Conservation (phyloP, 2,329 filamentous ascomycete species). For the Ophiosphaerella korrae region DNA sequence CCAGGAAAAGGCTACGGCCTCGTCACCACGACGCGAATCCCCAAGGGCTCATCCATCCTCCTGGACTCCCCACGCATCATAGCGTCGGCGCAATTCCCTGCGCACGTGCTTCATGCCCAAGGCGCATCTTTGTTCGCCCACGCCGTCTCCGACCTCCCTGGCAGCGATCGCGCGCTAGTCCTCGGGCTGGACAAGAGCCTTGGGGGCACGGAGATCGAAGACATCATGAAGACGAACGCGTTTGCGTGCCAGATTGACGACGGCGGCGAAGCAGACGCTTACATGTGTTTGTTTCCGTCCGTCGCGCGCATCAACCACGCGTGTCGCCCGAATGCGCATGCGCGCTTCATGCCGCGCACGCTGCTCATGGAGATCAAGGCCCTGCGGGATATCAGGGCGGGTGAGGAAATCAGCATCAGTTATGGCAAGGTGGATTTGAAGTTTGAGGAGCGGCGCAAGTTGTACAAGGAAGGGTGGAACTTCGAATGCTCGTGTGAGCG, state of each 20-base stretch:
- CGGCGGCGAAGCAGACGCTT: conserved; percentile 22
- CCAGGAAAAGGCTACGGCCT: conserved; percentile 32
- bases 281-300: conserved; percentile 30
- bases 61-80: conserved; percentile 27
- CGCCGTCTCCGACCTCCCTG: conserved; percentile 13
- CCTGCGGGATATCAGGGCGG: conserved; percentile 19
- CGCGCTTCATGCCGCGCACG: conserved; percentile 23
- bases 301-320: conserved; percentile 33
- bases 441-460: conserved; percentile 18
- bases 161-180: conserved; percentile 9
- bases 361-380: conserved; percentile 30
- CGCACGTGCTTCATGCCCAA: conserved; percentile 11
- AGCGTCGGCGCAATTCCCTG: conserved; percentile 24
- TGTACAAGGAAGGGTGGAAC: conserved; percentile 29
- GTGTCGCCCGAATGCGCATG: conserved; percentile 29
- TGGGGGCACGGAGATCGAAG: conserved; percentile 19
- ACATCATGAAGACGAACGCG: conserved; percentile 30
- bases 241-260: conserved; percentile 30
- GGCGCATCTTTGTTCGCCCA: conserved; percentile 18
- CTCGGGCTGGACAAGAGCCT: conserved; percentile 21
- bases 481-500: conserved; percentile 28
- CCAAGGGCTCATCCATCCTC: conserved; percentile 22
- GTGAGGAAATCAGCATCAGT: conserved; percentile 31
- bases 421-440: conserved; percentile 27
- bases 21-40: conserved; percentile 17